Evolutionary conservation across 345 rosid genomes (phyloP).

Genomic region (Citrus reticulata): DNA sequence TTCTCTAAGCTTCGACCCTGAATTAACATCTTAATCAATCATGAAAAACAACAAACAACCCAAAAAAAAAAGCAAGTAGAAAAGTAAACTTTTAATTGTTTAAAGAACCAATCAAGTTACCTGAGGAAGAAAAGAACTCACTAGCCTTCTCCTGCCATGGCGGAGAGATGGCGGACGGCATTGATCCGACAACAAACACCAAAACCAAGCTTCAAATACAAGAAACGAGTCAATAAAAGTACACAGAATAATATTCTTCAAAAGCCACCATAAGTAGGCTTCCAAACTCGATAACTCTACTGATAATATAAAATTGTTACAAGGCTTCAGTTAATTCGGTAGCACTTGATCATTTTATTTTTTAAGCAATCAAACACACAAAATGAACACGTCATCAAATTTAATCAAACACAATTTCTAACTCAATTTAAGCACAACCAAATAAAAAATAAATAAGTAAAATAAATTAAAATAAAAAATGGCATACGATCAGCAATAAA

Average conservation of each 20-base stretch:
- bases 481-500: not conserved
- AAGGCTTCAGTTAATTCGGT: not conserved
- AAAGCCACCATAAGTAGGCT: not conserved
- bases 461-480: not conserved
- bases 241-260: too few species aligned
- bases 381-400: not conserved
- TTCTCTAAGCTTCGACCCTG: conserved; percentile 82
- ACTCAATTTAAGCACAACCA: not conserved
- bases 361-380: too few species aligned
- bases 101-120: conserved; percentile 26
- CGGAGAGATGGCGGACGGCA: conserved; percentile 74
- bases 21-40: conserved; percentile 15
- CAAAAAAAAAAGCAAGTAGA: not conserved
- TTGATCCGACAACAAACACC: conserved; percentile 30
- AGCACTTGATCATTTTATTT: not conserved
- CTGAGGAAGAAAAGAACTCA: conserved; percentile 88
- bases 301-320: not conserved
- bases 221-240: not conserved
- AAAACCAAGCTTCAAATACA: not conserved
- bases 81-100: not conserved
- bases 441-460: not conserved
- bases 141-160: conserved; percentile 88
- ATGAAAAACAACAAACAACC: not conserved
- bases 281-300: not conserved
- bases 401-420: not conserved